These are phyloP conservation scores for Wickerhamomyces sp. DNA, from an alignment of 1,139 yeast species.

Conservation along the genomic window DNA sequence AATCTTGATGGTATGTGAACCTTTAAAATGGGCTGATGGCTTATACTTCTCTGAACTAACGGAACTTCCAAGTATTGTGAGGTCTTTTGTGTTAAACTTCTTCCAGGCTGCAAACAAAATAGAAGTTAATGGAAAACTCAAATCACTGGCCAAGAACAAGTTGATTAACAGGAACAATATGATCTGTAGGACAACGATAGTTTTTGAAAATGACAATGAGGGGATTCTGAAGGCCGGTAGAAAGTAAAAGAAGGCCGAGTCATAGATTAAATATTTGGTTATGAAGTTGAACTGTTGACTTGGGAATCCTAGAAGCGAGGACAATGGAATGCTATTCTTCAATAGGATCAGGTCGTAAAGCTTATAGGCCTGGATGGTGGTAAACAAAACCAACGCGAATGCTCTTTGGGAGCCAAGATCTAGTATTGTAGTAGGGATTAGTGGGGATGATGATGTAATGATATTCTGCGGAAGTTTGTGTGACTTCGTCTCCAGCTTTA, in stretches of 20 bases:
- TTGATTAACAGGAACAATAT: constrained; percentile 31
- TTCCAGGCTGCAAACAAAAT: constrained; percentile 44
- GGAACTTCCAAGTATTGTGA: constrained; percentile 60
- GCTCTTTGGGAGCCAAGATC: constrained; percentile 83
- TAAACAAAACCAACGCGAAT: constrained; percentile 59
- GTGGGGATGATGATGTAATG: constrained; percentile 24
- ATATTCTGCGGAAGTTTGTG: constrained; percentile 1
- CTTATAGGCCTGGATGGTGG: constrained; percentile 76
- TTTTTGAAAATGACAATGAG: constrained; percentile 48
- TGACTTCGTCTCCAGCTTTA: not conserved
- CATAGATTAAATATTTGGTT: constrained; percentile 67
- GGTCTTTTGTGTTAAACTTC: constrained; percentile 49
- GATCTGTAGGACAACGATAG: constrained; percentile 33
- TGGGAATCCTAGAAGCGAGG: constrained; percentile 31
- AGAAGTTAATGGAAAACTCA: constrained; percentile 45
- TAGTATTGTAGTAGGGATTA: constrained; percentile 52
- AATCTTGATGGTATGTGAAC: constrained; percentile 79
- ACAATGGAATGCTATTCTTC: constrained; percentile 26
- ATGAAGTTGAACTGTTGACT: constrained; percentile 54
- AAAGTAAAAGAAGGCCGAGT: constrained; percentile 61
- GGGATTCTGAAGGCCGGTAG: constrained; percentile 77
- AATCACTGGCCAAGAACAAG: constrained; percentile 32
- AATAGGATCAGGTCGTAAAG: constrained; percentile 57
- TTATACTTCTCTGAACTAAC: constrained; percentile 41
- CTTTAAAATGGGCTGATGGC: constrained; percentile 72